These are phyloP conservation scores for Gelatoporia subvermispora DNA, from an alignment of 768 basidiomycete genomes.

Conservation along the genomic window DNA sequence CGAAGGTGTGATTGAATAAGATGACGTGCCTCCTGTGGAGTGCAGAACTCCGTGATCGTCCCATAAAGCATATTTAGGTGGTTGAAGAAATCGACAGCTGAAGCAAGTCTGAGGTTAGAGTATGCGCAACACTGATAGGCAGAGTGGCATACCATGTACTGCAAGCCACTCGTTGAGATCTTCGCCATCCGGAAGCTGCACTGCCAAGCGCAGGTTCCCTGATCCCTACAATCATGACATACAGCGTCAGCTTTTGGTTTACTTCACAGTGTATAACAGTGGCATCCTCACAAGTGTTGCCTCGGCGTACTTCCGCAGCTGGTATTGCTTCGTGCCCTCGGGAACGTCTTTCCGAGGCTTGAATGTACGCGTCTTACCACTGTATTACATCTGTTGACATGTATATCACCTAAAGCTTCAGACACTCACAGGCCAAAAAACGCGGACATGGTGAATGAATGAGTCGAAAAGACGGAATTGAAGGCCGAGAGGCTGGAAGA, in stretches of 20 bases:
- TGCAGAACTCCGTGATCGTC: slow-evolving; percentile 97
- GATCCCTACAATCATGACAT: slow-evolving; percentile 61
- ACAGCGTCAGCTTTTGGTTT: background rate
- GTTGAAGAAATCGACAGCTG: slow-evolving; percentile 99
- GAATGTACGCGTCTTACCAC: slow-evolving; percentile 91
- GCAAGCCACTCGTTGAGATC: slow-evolving; percentile 99
- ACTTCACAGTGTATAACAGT: background rate
- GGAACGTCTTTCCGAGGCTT: slow-evolving; percentile 93
- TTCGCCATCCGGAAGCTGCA: slow-evolving; percentile 93
- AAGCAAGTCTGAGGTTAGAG: background rate
- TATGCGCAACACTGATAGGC: background rate
- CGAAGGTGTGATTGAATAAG: background rate
- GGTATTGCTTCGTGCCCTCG: slow-evolving; percentile 96
- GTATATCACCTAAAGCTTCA: slow-evolving; percentile 1
- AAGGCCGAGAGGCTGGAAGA: background rate
- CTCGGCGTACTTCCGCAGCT: slow-evolving; percentile 95
- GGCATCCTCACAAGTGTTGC: slow-evolving; percentile 70
- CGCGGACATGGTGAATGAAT: slow-evolving; percentile 56
- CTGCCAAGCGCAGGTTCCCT: slow-evolving; percentile 89
- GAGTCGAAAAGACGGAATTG: background rate
- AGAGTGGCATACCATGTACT: slow-evolving; percentile 71
- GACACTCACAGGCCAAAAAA: slow-evolving; percentile 78
- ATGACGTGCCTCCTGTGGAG: slow-evolving; percentile 72
- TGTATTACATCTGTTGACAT: slow-evolving; percentile 26
- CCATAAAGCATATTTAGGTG: slow-evolving; percentile 99